Percentiles rank a stretch among this genome's conserved stretches.
phyloP scores from a whole-genome alignment of 495 filamentous ascomycete genomes.

The Xylaria cubensis region DNA sequence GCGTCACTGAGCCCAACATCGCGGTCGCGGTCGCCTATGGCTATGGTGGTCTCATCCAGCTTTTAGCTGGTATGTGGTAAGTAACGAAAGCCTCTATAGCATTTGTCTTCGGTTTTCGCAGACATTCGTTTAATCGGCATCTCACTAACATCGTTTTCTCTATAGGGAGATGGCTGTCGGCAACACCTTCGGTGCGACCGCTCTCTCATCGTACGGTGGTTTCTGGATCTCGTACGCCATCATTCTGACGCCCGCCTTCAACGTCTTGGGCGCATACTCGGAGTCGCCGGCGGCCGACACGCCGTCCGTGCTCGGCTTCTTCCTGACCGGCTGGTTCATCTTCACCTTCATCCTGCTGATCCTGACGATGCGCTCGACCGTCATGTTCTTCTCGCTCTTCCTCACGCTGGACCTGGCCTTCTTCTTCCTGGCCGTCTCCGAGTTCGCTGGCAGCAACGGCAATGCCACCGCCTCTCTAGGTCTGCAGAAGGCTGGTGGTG shows the following conservation, averaged over 20 bases:
- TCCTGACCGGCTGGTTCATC: constrained; percentile 96
- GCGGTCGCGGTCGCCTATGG: constrained; percentile 75
- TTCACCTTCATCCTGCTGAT: constrained; percentile 90
- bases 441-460: constrained; percentile 59
- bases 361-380: constrained; percentile 90
- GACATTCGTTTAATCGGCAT: neutral
- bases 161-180: constrained; percentile 96
- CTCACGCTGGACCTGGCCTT: constrained; percentile 92
- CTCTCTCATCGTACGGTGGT: constrained; percentile 93
- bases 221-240: constrained; percentile 96
- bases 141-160: neutral
- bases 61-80: constrained; percentile 97
- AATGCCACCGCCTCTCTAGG: constrained; percentile 31
- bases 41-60: constrained; percentile 89
- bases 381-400: constrained; percentile 96
- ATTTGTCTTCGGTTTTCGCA: neutral
- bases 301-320: constrained; percentile 77
- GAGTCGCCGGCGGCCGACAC: constrained; percentile 34
- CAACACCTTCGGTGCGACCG: constrained; percentile 97
- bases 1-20: constrained; percentile 67
- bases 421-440: constrained; percentile 80
- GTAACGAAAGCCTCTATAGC: constrained; percentile 34
- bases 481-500: constrained; percentile 80
- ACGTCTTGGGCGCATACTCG: constrained; percentile 60
- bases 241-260: constrained; percentile 81